These are phyloP conservation scores for Cylindrotheca fusiformis DNA, from an alignment of 108 stramenopile genomes.

Conservation along the genomic window DNA sequence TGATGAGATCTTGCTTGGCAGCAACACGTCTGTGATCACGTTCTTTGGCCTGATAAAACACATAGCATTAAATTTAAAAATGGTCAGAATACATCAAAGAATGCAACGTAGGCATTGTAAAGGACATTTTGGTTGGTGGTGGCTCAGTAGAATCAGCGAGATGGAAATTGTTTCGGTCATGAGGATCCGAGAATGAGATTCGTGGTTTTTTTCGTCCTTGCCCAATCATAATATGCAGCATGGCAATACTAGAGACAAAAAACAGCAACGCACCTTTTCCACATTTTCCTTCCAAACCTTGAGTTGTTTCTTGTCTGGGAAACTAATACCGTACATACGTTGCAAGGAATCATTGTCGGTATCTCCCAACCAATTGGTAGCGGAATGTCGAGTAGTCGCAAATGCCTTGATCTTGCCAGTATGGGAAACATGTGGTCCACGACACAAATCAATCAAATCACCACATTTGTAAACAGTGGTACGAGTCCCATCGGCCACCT, in stretches of 20 bases:
- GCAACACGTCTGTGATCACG: conserved; percentile 96
- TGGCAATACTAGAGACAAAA: background rate
- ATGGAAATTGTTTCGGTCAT: conserved; percentile 38
- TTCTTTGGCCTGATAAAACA: conserved; percentile 82
- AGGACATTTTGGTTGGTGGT: too few relatives aligned
- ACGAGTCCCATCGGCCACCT: conserved; percentile 93
- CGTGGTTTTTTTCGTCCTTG: conserved; percentile 57
- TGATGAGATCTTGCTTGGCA: conserved; percentile 91
- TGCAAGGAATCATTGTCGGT: conserved; percentile 96
- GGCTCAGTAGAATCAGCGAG: conserved; percentile 68
- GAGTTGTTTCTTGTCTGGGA: conserved; percentile 97
- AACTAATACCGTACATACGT: conserved; percentile 97
- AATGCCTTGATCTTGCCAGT: conserved; percentile 96
- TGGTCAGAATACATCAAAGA: background rate
- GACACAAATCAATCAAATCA: conserved; percentile 97
- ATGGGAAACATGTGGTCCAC: conserved; percentile 95
- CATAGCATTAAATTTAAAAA: background rate
- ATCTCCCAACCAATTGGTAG: conserved; percentile 98
- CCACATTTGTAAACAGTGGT: conserved; percentile 99
- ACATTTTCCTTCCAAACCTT: conserved; percentile 94
- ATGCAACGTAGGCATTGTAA: too few relatives aligned
- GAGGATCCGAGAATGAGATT: conserved; percentile 83
- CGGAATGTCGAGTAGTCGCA: conserved; percentile 85
- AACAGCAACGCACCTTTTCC: conserved; percentile 66
- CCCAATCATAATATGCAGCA: background rate